These are phyloP conservation scores for Aspergillus fumigatiaffinis DNA, from an alignment of 2,329 filamentous ascomycete species.

Conservation along the genomic window DNA sequence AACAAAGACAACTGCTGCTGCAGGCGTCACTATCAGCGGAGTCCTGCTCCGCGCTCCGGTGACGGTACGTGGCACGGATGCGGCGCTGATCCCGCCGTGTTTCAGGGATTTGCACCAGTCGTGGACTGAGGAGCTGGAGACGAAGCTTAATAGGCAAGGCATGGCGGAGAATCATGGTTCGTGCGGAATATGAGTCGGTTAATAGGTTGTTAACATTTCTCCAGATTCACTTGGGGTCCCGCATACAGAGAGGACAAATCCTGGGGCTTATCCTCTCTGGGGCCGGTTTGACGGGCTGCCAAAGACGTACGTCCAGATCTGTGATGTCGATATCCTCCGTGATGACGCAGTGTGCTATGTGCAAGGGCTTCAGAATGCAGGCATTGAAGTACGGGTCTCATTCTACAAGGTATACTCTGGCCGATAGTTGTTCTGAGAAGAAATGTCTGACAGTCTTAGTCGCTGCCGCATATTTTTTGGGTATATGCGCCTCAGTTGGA, in stretches of 20 bases:
- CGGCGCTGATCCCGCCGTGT: background rate
- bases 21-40: background rate
- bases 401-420: background rate
- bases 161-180: background rate
- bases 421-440: background rate
- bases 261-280: background rate
- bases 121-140: background rate
- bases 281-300: background rate
- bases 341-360: conserved; percentile 2
- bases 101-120: background rate
- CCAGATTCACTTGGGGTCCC: background rate
- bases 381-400: background rate
- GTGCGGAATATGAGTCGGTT: background rate
- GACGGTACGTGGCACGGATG: background rate
- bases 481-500: background rate
- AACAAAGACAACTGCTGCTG: background rate
- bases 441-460: background rate
- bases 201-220: background rate
- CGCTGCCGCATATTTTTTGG: background rate
- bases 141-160: background rate
- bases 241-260: background rate
- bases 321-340: conserved; percentile 1
- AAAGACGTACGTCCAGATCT: conserved; percentile 2
- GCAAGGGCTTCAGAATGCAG: background rate
- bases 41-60: conserved; percentile 1